Conservation (phyloP, 768 basidiomycete species). For the Rossbeevera mucosa region DNA sequence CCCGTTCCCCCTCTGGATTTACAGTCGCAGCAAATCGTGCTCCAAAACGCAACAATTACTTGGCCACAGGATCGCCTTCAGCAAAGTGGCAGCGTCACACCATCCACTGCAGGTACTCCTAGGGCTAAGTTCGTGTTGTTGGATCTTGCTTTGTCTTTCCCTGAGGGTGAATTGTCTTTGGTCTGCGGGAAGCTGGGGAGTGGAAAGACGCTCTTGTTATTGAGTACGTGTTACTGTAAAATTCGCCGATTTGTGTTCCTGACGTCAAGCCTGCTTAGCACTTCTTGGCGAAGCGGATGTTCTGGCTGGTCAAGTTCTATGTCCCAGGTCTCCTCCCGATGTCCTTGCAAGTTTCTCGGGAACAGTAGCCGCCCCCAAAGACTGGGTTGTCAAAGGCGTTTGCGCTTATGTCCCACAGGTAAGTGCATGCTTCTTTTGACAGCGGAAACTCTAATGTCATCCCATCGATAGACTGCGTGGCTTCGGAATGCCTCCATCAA, state of each 20-base stretch:
- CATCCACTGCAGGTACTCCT: slow-evolving; percentile 67
- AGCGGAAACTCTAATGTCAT: slow-evolving; percentile 4
- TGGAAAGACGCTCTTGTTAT: slow-evolving; percentile 82
- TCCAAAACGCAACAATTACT: slow-evolving; percentile 83
- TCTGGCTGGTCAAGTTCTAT: slow-evolving; percentile 72
- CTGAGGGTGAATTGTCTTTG: slow-evolving; percentile 70
- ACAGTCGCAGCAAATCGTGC: slow-evolving; percentile 58
- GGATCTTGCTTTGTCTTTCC: slow-evolving; percentile 77
- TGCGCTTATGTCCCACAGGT: slow-evolving; percentile 88
- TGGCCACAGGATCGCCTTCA: slow-evolving; percentile 77
- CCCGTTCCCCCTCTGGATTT: slow-evolving; percentile 53
- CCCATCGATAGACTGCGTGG: slow-evolving; percentile 52
- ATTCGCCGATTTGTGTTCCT: background rate
- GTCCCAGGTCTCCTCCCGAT: slow-evolving; percentile 83
- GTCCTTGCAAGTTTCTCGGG: slow-evolving; percentile 58
- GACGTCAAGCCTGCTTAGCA: slow-evolving; percentile 35
- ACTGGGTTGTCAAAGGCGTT: slow-evolving; percentile 75
- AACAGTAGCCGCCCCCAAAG: slow-evolving; percentile 39
- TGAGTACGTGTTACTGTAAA: slow-evolving; percentile 36
- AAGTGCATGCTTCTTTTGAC: slow-evolving; percentile 7
- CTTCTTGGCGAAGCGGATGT: slow-evolving; percentile 61
- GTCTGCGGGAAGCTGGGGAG: slow-evolving; percentile 88
- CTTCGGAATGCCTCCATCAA: slow-evolving; percentile 61
- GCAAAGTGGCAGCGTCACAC: slow-evolving; percentile 39
- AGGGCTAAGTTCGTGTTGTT: slow-evolving; percentile 73